Evolutionary conservation across 225 moss, liverwort and hornwort species (phyloP).

Genomic region (Physcomitrium patens): DNA sequence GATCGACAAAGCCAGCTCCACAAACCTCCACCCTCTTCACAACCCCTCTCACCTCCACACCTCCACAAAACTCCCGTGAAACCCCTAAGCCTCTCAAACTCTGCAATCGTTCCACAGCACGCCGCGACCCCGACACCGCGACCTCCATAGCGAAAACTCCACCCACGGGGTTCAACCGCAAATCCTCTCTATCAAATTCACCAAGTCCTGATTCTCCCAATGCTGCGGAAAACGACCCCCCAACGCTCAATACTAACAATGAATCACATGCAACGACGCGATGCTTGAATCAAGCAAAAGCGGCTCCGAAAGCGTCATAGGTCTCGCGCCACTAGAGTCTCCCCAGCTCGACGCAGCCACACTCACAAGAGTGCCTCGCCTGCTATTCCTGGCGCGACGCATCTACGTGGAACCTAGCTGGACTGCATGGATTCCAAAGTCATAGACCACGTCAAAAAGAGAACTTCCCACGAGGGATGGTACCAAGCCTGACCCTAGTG

Average conservation of each 20-base stretch:
- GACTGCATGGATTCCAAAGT: too few relatives aligned
- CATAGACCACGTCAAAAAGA: too few relatives aligned
- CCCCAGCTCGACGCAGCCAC: conserved; percentile 6
- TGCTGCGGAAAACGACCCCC: too few relatives aligned
- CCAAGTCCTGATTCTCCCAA: too few relatives aligned
- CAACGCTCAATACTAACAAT: too few relatives aligned
- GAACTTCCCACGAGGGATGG: too few relatives aligned
- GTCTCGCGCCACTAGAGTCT: conserved; percentile 3
- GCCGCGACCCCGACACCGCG: conserved; percentile 19
- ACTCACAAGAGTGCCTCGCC: conserved; percentile 17
- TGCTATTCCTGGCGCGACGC: fast-evolving
- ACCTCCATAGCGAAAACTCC: conserved; percentile 29
- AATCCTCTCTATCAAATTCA: background rate
- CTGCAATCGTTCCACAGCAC: background rate
- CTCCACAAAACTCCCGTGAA: conserved; percentile 11
- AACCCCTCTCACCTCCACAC: conserved; percentile 1
- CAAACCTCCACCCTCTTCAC: background rate
- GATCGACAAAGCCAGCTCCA: conserved; percentile 27
- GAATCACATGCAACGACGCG: too few relatives aligned
- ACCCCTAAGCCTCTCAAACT: background rate
- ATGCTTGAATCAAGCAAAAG: background rate
- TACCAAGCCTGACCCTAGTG: too few relatives aligned
- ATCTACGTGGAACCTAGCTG: background rate
- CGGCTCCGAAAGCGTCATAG: background rate
- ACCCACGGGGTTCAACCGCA: background rate